Evolutionary conservation across 75 land plant species (phyloP).

Genomic region (Isoetes taiwanensis): DNA sequence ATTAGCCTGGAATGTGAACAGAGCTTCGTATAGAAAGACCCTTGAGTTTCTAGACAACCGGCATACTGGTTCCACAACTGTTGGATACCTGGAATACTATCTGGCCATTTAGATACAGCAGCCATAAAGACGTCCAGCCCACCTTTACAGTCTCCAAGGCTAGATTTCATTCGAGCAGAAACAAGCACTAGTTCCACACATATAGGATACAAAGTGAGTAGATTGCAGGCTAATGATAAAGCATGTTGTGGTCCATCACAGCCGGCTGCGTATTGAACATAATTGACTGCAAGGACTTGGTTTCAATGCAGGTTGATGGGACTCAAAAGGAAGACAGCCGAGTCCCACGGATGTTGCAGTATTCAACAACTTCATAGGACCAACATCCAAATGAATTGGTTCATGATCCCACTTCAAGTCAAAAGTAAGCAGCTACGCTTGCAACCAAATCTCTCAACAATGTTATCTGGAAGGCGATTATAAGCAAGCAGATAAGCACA

Average conservation of each 20-base stretch:
- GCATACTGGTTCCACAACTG: slow-evolving; percentile 75
- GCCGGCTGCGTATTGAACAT: slow-evolving; percentile 36
- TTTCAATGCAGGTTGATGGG: slow-evolving; percentile 13
- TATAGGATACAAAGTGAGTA: slow-evolving; percentile 31
- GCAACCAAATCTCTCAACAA: slow-evolving; percentile 38
- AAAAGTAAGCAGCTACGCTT: slow-evolving; percentile 45
- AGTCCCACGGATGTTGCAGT: slow-evolving; percentile 20
- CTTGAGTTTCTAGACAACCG: too few relatives aligned
- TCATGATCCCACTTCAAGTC: slow-evolving; percentile 48
- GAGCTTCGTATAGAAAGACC: too few relatives aligned
- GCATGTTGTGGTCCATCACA: slow-evolving; percentile 28
- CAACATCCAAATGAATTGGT: slow-evolving; percentile 14
- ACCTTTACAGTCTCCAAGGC: slow-evolving; percentile 7
- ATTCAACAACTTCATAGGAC: slow-evolving; percentile 29
- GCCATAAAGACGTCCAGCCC: slow-evolving; percentile 41
- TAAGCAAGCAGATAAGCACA: slow-evolving; percentile 49
- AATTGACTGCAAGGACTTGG: slow-evolving; percentile 43
- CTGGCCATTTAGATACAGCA: slow-evolving; percentile 46
- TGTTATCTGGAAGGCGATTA: slow-evolving; percentile 42
- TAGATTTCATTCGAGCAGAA: slow-evolving; percentile 17
- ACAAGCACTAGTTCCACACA: slow-evolving; percentile 52
- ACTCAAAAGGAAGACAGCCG: slow-evolving; percentile 1
- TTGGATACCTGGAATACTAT: slow-evolving; percentile 43
- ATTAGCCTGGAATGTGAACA: too few relatives aligned
- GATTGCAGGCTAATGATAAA: slow-evolving; percentile 18